Percentiles rank a stretch among this genome's conserved stretches.
These are phyloP conservation scores for Serendipita sp. DNA, from an alignment of 768 basidiomycete genomes.

Conservation along the genomic window DNA sequence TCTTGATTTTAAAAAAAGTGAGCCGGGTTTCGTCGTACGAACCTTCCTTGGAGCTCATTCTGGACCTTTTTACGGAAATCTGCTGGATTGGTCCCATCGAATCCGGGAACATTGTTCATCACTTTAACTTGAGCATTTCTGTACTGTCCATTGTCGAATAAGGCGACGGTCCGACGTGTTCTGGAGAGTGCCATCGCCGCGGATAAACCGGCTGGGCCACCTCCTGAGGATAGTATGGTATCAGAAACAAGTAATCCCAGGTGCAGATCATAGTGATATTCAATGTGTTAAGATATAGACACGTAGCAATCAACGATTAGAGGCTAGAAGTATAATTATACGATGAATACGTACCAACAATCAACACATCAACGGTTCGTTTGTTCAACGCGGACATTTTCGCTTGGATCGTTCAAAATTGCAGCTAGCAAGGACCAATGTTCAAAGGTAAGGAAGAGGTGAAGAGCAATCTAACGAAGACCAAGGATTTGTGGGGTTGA, in stretches of 20 bases:
- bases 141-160: conserved; percentile 15
- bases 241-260: not conserved
- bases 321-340: not conserved
- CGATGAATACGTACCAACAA: not conserved
- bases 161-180: conserved; percentile 10
- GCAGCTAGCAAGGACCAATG: too few species aligned
- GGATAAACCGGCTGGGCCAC: conserved; percentile 17
- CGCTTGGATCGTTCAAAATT: too few species aligned
- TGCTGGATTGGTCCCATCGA: not conserved
- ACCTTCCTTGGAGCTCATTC: not conserved
- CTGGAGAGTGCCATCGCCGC: conserved; percentile 14
- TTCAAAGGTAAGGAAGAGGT: too few species aligned
- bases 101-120: conserved; percentile 12
- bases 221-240: conserved; percentile 10
- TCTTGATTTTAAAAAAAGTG: not conserved
- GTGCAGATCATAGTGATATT: not conserved
- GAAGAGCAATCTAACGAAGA: too few species aligned
- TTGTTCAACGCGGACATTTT: not conserved
- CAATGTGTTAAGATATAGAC: not conserved
- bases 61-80: not conserved
- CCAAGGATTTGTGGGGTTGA: too few species aligned
- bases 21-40: not conserved
- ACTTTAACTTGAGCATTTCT: conserved; percentile 9
- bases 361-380: not conserved
- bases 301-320: not conserved